Percentiles rank a stretch among this genome's conserved stretches.
Conservation (phyloP, 1,284 basidiomycete genomes). For the Ceratobasidium sp. region DNA sequence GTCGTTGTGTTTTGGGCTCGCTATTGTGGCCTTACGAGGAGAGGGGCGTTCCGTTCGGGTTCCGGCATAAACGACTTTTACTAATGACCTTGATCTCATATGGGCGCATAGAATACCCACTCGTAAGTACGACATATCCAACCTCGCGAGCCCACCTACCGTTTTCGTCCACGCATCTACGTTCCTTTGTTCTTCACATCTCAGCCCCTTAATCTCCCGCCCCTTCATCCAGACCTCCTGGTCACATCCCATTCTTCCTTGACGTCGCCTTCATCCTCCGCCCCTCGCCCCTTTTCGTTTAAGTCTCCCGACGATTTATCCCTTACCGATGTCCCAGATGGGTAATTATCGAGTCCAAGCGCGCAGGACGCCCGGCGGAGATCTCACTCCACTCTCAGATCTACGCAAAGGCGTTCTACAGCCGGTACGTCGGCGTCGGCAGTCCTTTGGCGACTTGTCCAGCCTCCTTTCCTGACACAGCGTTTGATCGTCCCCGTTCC, state of each 20-base stretch:
- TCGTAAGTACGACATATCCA: constrained; percentile 27
- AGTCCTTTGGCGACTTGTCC: constrained; percentile 22
- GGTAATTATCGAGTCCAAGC: constrained; percentile 45
- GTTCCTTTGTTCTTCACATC: constrained; percentile 42
- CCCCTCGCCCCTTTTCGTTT: constrained; percentile 17
- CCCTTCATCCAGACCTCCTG: background rate
- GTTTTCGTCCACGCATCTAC: constrained; percentile 40
- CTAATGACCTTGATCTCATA: constrained; percentile 10
- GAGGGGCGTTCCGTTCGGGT: background rate
- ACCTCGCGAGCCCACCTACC: background rate
- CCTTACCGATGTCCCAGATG: constrained; percentile 38
- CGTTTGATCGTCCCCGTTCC: constrained; percentile 37
- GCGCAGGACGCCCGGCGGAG: constrained; percentile 46
- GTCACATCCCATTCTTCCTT: constrained; percentile 7
- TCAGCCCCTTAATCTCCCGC: constrained; percentile 24
- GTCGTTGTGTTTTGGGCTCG: constrained; percentile 57
- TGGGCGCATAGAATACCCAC: constrained; percentile 31
- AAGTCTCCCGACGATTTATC: background rate
- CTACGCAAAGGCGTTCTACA: constrained; percentile 74
- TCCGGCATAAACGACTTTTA: constrained; percentile 20
- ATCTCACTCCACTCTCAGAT: constrained; percentile 72
- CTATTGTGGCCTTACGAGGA: constrained; percentile 63
- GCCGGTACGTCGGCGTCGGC: constrained; percentile 63
- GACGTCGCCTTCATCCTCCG: constrained; percentile 1
- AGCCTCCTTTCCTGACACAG: constrained; percentile 38